phyloP scores from a whole-genome alignment of 192 early-diverging fungal genomes.

The Jimgerdemannia flammicorona region DNA sequence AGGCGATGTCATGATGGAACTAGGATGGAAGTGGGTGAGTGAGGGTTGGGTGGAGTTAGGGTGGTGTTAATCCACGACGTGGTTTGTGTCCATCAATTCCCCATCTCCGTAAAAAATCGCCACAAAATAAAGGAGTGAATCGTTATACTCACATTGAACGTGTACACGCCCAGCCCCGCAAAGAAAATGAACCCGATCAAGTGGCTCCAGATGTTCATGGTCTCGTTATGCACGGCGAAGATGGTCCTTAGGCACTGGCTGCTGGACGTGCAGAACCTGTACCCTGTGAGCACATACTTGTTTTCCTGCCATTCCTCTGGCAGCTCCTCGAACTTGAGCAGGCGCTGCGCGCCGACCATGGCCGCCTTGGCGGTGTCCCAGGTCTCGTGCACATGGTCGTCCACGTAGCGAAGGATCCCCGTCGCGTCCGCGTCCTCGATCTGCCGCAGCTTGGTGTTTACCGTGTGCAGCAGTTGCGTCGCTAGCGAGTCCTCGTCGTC shows the following conservation, averaged over 20 bases:
- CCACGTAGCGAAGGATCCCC: conserved; percentile 50
- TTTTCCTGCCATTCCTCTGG: conserved; percentile 65
- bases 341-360: conserved; percentile 47
- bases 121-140: neutral
- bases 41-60: neutral
- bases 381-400: conserved; percentile 47
- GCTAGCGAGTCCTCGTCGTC: conserved; percentile 27
- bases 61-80: too few species aligned
- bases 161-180: conserved; percentile 19
- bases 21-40: neutral
- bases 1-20: conserved; percentile 2
- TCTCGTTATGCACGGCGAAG: conserved; percentile 58
- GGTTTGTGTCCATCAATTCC: too few species aligned
- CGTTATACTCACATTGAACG: conserved; percentile 29
- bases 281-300: conserved; percentile 49
- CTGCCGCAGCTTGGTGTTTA: conserved; percentile 27
- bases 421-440: conserved; percentile 50
- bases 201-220: conserved; percentile 37
- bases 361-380: conserved; percentile 49
- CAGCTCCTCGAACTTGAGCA: conserved; percentile 53
- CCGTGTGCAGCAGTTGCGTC: conserved; percentile 24
- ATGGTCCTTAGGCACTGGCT: conserved; percentile 53
- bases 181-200: conserved; percentile 33
- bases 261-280: conserved; percentile 50
- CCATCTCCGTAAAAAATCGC: too few species aligned